phyloP scores from a whole-genome alignment of 1,284 basidiomycete genomes.

The Moesziomyces globuligerus region DNA sequence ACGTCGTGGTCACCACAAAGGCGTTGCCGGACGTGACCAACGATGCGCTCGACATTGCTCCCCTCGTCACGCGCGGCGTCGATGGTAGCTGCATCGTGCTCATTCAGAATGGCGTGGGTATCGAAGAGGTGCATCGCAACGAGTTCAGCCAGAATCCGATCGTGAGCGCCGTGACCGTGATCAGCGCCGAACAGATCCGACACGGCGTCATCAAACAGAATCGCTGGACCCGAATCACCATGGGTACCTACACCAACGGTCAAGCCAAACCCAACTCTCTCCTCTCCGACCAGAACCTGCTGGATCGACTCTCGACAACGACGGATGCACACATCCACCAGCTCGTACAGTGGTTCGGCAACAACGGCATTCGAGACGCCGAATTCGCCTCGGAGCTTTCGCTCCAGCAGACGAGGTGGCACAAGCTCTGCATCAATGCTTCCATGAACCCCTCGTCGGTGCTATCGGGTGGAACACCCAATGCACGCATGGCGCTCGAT shows the following conservation, averaged over 20 bases:
- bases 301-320: conserved; percentile 14
- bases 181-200: conserved; percentile 68
- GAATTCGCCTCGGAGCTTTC: conserved; percentile 67
- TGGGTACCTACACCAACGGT: conserved; percentile 68
- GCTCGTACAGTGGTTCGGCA: conserved; percentile 63
- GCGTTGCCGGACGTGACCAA: conserved; percentile 68
- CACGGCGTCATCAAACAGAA: conserved; percentile 69
- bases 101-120: conserved; percentile 70
- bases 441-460: conserved; percentile 69
- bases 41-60: conserved; percentile 66
- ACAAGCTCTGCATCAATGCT: conserved; percentile 69
- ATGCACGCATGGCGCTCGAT: conserved; percentile 68
- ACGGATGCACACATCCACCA: conserved; percentile 24
- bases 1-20: conserved; percentile 69
- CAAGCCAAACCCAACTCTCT: conserved; percentile 40
- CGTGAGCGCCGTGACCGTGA: conserved; percentile 69
- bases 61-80: conserved; percentile 54
- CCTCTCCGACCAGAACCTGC: conserved; percentile 11
- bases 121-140: conserved; percentile 68
- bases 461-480: conserved; percentile 68
- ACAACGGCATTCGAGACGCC: conserved; percentile 68
- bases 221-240: conserved; percentile 69
- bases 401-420: conserved; percentile 70
- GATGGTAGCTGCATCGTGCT: conserved; percentile 65
- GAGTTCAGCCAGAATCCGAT: conserved; percentile 66